Evolutionary conservation across 1,284 basidiomycete genomes (phyloP), one percentile per base, ranked within the genome.

Genomic region (Trichosporon asahii): DNA sequence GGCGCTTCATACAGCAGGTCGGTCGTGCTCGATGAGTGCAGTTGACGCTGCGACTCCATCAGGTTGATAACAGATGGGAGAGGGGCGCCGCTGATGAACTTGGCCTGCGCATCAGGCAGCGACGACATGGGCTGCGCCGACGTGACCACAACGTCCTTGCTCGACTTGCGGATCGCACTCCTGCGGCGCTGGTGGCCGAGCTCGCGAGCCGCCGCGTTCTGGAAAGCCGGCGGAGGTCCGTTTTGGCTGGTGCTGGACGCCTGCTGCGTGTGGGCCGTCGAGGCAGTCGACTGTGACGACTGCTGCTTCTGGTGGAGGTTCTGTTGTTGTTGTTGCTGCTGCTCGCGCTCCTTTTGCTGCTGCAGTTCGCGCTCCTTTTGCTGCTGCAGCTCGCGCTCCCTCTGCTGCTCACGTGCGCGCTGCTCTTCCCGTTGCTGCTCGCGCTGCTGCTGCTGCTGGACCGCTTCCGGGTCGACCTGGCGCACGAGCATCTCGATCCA

Each of bases 401-500:
- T 4, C 35, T 64, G 27, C 23, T 23, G 35, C 35, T 64, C 63
- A 11, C 63, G 63, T 8, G 57, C 57, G 15, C 57, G 57, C 57
- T 61, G 57, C 57, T 61, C 57, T n/a, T 61, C 57, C 57, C 57
- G 27, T 15, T 35, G 77, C 86, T 78, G 35, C 79, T 80, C 57
- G 25, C 57, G 27, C 12, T 35, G 77, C 86, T 78, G 35, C 79
- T 80, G 68, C 85, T 85, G 68, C 69, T 73, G 68, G 70, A 67
- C 33, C 79, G 82, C 74, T 77, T 83, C 80, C 71, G 77, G 86
- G 18, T 79, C 72, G n/a, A 85, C 81, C 71, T 85, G 94, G 60
- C 91, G 88, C 64, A 96, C 93, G 53, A 99, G 89, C 74, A 94
- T 90, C 70, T 95, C 91, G 40, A 98, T 95, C 96, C 96, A 99